Evolutionary conservation across 2,329 filamentous ascomycete species (phyloP).

Genomic region (Colletotrichum sp.): DNA sequence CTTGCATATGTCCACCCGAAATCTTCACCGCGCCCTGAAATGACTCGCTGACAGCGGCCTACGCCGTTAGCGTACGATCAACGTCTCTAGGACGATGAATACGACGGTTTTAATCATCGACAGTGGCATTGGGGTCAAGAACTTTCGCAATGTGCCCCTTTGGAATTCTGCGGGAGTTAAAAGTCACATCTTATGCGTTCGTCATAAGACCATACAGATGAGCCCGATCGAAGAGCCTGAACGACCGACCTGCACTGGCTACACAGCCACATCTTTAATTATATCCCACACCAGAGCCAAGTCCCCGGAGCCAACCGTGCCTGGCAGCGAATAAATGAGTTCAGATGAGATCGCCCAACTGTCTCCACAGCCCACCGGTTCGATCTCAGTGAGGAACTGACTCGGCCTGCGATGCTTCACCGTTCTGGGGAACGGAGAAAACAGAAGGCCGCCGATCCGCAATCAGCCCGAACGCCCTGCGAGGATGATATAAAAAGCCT

Average conservation of each 20-base stretch:
- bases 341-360: neutral
- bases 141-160: neutral
- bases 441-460: neutral
- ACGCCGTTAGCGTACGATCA: neutral
- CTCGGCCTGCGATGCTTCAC: neutral
- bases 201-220: too few species aligned
- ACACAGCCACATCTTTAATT: neutral
- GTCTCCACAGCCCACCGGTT: neutral
- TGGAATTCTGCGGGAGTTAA: neutral
- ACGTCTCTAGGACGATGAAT: neutral
- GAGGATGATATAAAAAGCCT: neutral
- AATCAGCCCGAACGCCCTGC: neutral
- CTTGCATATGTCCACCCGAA: neutral
- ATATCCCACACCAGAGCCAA: neutral
- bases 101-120: accelerated
- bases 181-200: too few species aligned
- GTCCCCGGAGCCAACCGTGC: neutral
- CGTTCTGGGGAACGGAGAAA: neutral
- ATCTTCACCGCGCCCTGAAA: neutral
- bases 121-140: accelerated
- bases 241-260: too few species aligned
- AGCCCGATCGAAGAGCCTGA: too few species aligned
- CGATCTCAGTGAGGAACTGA: neutral
- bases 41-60: neutral
- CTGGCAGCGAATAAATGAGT: neutral